Evolutionary conservation across 1,139 yeast genomes (phyloP).

Genomic region (Geotrichum histeridarum): DNA sequence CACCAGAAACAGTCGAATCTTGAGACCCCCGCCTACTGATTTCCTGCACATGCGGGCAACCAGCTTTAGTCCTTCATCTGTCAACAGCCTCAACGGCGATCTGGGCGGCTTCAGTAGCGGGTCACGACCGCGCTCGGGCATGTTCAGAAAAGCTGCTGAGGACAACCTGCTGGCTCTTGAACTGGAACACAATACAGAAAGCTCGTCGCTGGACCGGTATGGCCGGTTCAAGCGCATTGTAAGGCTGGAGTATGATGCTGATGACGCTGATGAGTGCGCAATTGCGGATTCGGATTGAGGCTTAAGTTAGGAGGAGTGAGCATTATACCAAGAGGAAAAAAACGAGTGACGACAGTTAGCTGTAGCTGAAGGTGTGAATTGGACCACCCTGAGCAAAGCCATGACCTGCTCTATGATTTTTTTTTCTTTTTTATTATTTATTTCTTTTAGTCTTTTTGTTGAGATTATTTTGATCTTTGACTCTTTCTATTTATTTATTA

Average conservation of each 20-base stretch:
- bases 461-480: neutral
- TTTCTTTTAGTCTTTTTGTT: neutral
- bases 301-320: too few relatives aligned
- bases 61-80: neutral
- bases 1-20: neutral
- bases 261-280: conserved; percentile 14
- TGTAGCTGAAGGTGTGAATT: too few relatives aligned
- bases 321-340: too few relatives aligned
- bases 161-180: neutral
- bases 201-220: conserved; percentile 12
- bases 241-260: conserved; percentile 5
- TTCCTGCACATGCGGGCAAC: conserved; percentile 5
- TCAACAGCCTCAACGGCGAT: neutral
- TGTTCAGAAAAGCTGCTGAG: neutral
- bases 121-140: neutral
- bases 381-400: neutral
- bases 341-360: too few relatives aligned
- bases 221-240: conserved; percentile 8
- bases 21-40: neutral
- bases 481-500: neutral
- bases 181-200: neutral
- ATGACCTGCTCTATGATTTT: neutral
- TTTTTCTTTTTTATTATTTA: neutral
- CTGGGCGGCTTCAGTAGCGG: neutral
- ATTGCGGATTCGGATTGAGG: conserved; percentile 15